A percentile compares a stretch with the other conserved stretches of the same genome.
phyloP scores from a whole-genome alignment of 73 alveolate species.

The Tetrahymena borealis region DNA sequence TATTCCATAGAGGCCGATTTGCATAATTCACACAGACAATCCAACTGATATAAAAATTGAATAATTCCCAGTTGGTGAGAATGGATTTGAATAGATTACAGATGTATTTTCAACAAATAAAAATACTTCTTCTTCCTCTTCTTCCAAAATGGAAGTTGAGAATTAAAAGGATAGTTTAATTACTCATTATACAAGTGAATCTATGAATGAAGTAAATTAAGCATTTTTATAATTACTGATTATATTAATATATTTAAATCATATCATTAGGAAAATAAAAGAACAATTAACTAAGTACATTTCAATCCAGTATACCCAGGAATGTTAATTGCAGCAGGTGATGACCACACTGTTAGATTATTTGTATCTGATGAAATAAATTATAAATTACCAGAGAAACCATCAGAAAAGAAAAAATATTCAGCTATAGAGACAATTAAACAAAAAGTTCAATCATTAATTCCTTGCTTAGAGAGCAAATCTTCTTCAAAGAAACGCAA shows the following conservation, averaged over 20 bases:
- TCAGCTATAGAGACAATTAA: background rate
- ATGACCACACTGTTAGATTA: background rate
- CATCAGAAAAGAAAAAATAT: background rate
- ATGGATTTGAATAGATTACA: background rate
- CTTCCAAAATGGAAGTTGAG: background rate
- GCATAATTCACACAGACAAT: background rate
- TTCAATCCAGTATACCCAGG: background rate
- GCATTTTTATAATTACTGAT: background rate
- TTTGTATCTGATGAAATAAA: background rate
- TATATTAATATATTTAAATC: background rate
- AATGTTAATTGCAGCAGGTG: background rate
- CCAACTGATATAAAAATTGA: background rate
- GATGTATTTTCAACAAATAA: background rate
- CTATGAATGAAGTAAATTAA: background rate
- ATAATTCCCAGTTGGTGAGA: background rate
- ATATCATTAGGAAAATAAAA: background rate
- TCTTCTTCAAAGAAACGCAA: too few relatives aligned
- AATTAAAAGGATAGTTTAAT: background rate
- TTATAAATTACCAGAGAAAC: background rate
- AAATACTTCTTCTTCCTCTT: background rate
- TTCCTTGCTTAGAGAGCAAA: background rate
- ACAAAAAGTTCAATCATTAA: background rate
- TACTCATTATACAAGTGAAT: background rate
- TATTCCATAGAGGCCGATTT: background rate
- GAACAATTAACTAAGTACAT: background rate